A percentile compares a stretch with the other conserved stretches of the same genome.
phyloP scores from a whole-genome alignment of 495 filamentous ascomycete genomes.

The Elaphomyces granulatus region DNA sequence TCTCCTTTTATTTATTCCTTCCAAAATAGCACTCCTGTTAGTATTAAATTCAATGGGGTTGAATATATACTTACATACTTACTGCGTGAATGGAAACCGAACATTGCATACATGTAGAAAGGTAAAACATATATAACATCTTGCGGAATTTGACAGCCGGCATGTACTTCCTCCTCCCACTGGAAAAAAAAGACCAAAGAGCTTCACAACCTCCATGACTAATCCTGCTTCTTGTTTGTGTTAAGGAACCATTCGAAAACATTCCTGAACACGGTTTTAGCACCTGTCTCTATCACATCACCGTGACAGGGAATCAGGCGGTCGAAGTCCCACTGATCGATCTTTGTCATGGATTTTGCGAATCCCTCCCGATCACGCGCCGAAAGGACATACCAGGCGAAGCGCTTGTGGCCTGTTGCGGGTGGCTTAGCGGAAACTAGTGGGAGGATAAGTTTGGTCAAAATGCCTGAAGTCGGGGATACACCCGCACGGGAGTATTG shows the following conservation, averaged over 20 bases:
- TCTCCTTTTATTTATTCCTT: too few species aligned
- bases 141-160: too few species aligned
- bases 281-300: conserved; percentile 67
- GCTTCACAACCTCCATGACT: too few species aligned
- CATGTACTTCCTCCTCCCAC: too few species aligned
- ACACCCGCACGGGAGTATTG: conserved; percentile 60
- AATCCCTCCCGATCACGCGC: conserved; percentile 49
- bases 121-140: too few species aligned
- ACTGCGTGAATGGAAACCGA: too few species aligned
- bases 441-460: conserved; percentile 46
- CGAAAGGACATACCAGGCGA: conserved; percentile 67
- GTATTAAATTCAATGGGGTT: too few species aligned
- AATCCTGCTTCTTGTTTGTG: conserved; percentile 27
- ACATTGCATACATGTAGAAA: too few species aligned
- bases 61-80: too few species aligned
- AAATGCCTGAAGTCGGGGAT: conserved; percentile 37
- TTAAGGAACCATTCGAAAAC: conserved; percentile 77
- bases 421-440: conserved; percentile 42
- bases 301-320: conserved; percentile 88
- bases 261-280: conserved; percentile 63
- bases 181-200: too few species aligned
- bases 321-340: conserved; percentile 73
- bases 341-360: conserved; percentile 48
- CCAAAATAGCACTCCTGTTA: too few species aligned
- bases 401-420: conserved; percentile 61